phyloP scores from a whole-genome alignment of 1,284 basidiomycete species.

The Trametes versicolor region DNA sequence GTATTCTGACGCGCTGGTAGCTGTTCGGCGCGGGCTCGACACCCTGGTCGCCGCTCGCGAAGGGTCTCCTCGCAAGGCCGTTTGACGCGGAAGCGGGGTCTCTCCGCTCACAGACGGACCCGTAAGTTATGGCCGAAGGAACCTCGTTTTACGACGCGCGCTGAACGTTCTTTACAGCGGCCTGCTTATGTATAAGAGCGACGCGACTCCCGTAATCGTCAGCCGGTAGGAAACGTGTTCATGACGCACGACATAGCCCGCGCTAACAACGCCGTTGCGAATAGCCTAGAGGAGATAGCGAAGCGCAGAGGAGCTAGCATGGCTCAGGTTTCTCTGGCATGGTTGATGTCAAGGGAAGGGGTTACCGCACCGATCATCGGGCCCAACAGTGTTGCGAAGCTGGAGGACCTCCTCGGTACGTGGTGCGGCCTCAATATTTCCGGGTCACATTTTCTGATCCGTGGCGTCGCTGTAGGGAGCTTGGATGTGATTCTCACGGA shows the following conservation, averaged over 20 bases:
- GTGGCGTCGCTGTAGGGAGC: no score
- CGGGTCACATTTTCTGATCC: neutral
- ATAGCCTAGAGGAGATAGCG: slow-evolving; percentile 51
- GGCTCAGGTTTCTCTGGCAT: slow-evolving; percentile 51
- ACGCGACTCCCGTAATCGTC: neutral
- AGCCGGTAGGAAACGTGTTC: slow-evolving; percentile 1
- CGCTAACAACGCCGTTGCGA: neutral
- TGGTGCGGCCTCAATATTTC: no score
- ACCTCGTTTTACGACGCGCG: no score
- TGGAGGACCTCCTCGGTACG: slow-evolving; percentile 46
- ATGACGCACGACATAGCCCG: no score
- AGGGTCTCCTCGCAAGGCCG: slow-evolving; percentile 49
- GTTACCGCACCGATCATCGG: slow-evolving; percentile 52
- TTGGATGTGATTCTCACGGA: slow-evolving; percentile 33
- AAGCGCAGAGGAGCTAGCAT: slow-evolving; percentile 48
- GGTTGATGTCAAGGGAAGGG: slow-evolving; percentile 43
- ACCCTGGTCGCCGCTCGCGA: slow-evolving; percentile 53
- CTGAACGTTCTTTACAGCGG: neutral
- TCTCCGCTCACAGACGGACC: slow-evolving; percentile 30
- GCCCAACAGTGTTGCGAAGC: slow-evolving; percentile 45
- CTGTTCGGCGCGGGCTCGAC: slow-evolving; percentile 50
- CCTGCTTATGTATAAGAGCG: slow-evolving; percentile 6
- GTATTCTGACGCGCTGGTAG: slow-evolving; percentile 12
- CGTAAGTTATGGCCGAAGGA: slow-evolving; percentile 8
- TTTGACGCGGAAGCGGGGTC: slow-evolving; percentile 37